Evolutionary conservation across 1,139 yeast genomes (phyloP).

Genomic region (Hyphopichia fennica): DNA sequence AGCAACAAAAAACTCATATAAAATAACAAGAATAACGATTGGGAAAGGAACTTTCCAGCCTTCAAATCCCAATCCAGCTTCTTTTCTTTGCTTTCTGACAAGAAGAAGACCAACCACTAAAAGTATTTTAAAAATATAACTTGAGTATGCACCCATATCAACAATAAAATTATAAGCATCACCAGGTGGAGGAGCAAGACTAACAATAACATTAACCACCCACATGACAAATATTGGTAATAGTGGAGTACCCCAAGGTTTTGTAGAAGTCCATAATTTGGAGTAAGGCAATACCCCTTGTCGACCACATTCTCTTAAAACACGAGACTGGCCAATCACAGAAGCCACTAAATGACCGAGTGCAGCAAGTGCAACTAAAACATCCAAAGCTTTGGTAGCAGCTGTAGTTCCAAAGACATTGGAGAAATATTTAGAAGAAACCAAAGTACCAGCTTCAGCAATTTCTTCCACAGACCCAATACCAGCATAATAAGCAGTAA

Average conservation of each 20-base stretch:
- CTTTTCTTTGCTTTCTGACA: conserved; percentile 34
- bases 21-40: conserved; percentile 25
- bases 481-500: conserved; percentile 42
- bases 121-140: conserved; percentile 34
- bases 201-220: conserved; percentile 36
- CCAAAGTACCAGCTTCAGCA: conserved; percentile 29
- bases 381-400: conserved; percentile 13
- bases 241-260: conserved; percentile 44
- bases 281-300: conserved; percentile 48
- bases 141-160: conserved; percentile 31
- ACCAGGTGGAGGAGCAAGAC: conserved; percentile 47
- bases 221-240: conserved; percentile 38
- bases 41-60: conserved; percentile 34
- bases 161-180: conserved; percentile 46
- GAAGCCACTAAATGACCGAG: conserved; percentile 44
- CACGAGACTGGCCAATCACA: conserved; percentile 39
- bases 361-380: conserved; percentile 42
- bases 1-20: conserved; percentile 33
- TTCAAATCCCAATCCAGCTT: conserved; percentile 31
- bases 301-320: conserved; percentile 47
- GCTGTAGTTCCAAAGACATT: conserved; percentile 14
- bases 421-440: conserved; percentile 34
- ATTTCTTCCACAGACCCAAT: conserved; percentile 26
- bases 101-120: conserved; percentile 34
- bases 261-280: conserved; percentile 37